Evolutionary conservation across 306 rosid species (phyloP), one percentile per base, ranked within the genome.

Genomic region (Castanea sativa): DNA sequence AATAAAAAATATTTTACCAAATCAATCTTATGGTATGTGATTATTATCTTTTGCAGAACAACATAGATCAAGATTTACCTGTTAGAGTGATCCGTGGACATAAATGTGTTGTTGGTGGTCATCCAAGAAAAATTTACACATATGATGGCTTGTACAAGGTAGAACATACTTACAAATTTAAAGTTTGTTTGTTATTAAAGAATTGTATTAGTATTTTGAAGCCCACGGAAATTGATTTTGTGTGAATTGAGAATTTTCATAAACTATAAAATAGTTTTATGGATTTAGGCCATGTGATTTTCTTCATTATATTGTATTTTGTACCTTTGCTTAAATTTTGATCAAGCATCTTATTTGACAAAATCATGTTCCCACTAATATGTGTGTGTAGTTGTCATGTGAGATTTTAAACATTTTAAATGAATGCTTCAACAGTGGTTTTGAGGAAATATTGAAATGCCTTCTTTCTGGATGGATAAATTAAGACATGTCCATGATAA

Each of bases 121-220:
- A 79, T 74, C 56, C 78, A 14, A 41, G 5, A 10, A 86, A 76
- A 58, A 78, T 83, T 12, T 83, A 86, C 29, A 73, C 84, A 4
- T 86, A 79, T 67, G 89, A 86, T 72, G 84, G 89, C 12, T 78
- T 86, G 76, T 86, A 82, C 79, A 74, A 82, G 89, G 86, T 86
- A 18, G 6, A 71, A 63, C 45, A 73, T 69, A 25, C 51, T 67
- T n/a, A 25, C 12, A 29, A 25, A 12, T 61, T 25, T 61, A 27
- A 61, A 13, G n/a, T 71, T 7, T 14, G 25, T 5, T 52, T 67
- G 16, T n/a, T 68, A 61, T 21, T 4, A 41, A 61, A 61, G n/a
- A 61, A 61, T 61, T 49, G 19, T 29, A 70, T 23, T 18, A 70
- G 5, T 19, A 5, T 27, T 57, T 19, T 23, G 8, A 51, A 41